These are phyloP conservation scores for Huntiella moniliformis DNA, from an alignment of 2,329 filamentous ascomycete genomes.

Conservation along the genomic window DNA sequence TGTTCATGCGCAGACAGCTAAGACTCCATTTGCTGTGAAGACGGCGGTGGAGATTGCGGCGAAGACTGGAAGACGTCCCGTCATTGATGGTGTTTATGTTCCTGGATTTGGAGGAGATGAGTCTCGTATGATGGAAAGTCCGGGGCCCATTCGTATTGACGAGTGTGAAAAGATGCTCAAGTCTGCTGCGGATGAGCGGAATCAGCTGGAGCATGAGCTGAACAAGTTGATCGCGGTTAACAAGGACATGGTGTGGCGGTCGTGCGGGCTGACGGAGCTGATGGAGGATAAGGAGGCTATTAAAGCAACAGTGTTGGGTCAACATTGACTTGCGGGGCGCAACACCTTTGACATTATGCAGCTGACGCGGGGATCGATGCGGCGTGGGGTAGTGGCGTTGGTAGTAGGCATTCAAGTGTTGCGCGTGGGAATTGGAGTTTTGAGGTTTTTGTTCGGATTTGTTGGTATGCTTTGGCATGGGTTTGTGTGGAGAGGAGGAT, in stretches of 20 bases:
- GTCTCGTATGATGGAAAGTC: slow-evolving; percentile 16
- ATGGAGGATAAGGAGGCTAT: no score
- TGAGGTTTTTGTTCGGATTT: slow-evolving; percentile 12
- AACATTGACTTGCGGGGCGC: slow-evolving; percentile 12
- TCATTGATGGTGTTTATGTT: no score
- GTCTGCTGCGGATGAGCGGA: slow-evolving; percentile 37
- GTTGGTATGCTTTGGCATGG: slow-evolving; percentile 10
- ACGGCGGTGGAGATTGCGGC: no score
- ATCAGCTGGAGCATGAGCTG: slow-evolving; percentile 42
- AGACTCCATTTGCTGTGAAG: no score
- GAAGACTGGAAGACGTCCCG: no score
- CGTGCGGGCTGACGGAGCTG: no score
- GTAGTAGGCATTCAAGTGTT: slow-evolving; percentile 13
- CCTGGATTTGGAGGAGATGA: slow-evolving; percentile 1
- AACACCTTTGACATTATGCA: slow-evolving; percentile 11
- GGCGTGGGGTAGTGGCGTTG: slow-evolving; percentile 11
- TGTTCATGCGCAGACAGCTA: no score
- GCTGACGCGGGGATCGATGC: slow-evolving; percentile 10
- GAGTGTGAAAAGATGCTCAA: slow-evolving; percentile 40
- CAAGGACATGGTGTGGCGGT: slow-evolving; percentile 25
- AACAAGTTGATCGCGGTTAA: slow-evolving; percentile 43
- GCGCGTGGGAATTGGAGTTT: slow-evolving; percentile 12
- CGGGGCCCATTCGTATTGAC: slow-evolving; percentile 40
- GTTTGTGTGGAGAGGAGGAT: slow-evolving; percentile 3
- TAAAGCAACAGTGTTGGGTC: slow-evolving; percentile 16